Percentiles rank a stretch among this genome's conserved stretches.
Evolutionary conservation across 2,329 filamentous ascomycete genomes (phyloP).

Genomic region (Monilinia fructigena): DNA sequence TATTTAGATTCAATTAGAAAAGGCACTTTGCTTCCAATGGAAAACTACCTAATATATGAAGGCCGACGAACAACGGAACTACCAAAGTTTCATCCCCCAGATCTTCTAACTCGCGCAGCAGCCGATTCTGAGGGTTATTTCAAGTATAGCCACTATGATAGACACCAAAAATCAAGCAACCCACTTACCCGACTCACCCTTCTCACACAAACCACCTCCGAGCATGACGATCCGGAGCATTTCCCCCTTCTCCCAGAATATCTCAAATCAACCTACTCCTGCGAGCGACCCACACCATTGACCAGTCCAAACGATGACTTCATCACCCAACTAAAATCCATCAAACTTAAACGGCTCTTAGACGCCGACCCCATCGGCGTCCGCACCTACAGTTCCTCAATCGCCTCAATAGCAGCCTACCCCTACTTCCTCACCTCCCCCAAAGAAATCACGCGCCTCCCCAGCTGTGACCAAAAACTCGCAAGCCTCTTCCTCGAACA

Average conservation of each 20-base stretch:
- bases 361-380: slow-evolving; percentile 76
- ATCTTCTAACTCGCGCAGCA: slow-evolving; percentile 33
- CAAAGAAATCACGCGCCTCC: slow-evolving; percentile 53
- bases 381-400: slow-evolving; percentile 82
- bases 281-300: slow-evolving; percentile 71
- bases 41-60: slow-evolving; percentile 55
- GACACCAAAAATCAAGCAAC: slow-evolving; percentile 24
- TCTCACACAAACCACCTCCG: slow-evolving; percentile 71
- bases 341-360: slow-evolving; percentile 68
- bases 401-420: slow-evolving; percentile 81
- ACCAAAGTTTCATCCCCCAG: background rate
- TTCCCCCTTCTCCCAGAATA: slow-evolving; percentile 69
- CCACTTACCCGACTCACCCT: slow-evolving; percentile 41
- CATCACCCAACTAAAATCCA: slow-evolving; percentile 69
- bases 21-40: slow-evolving; percentile 47
- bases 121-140: slow-evolving; percentile 31
- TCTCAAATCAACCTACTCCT: slow-evolving; percentile 68
- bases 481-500: slow-evolving; percentile 77
- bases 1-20: slow-evolving; percentile 52
- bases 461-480: slow-evolving; percentile 80
- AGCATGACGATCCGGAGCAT: slow-evolving; percentile 60
- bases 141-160: slow-evolving; percentile 23
- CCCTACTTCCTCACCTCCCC: slow-evolving; percentile 47
- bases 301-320: slow-evolving; percentile 73
- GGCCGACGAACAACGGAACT: slow-evolving; percentile 40